Base-by-base conservation (phyloP, 176 grass and related monocot species). In the Bromus sterilis region DNA sequence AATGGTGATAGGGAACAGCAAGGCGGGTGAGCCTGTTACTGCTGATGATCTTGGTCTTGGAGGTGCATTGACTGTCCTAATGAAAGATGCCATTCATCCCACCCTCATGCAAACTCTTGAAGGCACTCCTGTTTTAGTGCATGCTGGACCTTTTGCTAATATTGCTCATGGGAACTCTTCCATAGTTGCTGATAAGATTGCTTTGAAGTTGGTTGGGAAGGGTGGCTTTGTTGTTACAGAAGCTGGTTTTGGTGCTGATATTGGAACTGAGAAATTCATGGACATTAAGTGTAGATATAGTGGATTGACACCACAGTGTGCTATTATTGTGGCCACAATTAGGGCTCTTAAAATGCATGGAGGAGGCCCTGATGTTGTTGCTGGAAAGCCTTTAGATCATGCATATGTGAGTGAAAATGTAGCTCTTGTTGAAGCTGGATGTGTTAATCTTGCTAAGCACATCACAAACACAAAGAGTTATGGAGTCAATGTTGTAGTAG, bases 161-260 rank as follows among this genome's bases (percentile, higher is more conserved):
- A 99, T 99, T 88, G 96, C 96, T 49, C 96, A 99, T 88, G 96
- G 96, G 76, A 98, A 99, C 70, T 99, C 96, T 46, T 99, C 96
- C 31, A 95, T 99, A 71, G 91, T 99, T 33, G 91, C 96, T 46
- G 96, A 99, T 86, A 95, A 99, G 88, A 99, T 99, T 86, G 93
- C 96, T 57, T 86, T 99, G 48, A 99, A 95, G 85, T 81, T 95
- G 61, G 93, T 93, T 51, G 93, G 96, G 34, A 95, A 95, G 78
- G 86, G 86, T 83, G 96, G 96, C 46, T 99, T 95, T 93, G 90
- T 99, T 35, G 90, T 99, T 59, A 95, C 96, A 39, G 96, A 99
- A 85, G 96, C 96, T 41, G 96, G 96, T 93, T 99, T 99, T 63
- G 96, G 96, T 75, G 82, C 96, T 77, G 96, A 99, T 89, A 99